Evolutionary conservation across 768 basidiomycete species (phyloP).

Genomic region (Hericium rajendrae): DNA sequence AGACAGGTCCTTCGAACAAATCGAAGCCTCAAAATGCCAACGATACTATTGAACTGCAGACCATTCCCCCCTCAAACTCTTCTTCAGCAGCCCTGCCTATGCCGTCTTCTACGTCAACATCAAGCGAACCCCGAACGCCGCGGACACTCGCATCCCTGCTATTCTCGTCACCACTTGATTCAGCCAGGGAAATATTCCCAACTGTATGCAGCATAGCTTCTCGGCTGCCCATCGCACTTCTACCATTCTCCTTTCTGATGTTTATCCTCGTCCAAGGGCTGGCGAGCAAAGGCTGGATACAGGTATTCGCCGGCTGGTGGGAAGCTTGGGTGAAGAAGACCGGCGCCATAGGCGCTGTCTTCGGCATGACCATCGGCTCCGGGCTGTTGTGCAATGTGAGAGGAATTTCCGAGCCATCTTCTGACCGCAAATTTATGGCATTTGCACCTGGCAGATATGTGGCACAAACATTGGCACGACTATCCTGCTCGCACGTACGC

Average conservation of each 20-base stretch:
- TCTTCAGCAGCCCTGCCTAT: neutral
- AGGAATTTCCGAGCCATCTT: constrained; percentile 1
- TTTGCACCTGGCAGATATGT: constrained; percentile 30
- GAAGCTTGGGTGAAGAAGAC: constrained; percentile 29
- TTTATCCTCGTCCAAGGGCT: constrained; percentile 90
- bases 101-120: neutral
- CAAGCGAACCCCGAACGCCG: neutral
- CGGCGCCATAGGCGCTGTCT: constrained; percentile 28
- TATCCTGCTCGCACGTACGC: constrained; percentile 77
- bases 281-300: constrained; percentile 78
- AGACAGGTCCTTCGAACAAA: neutral
- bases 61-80: neutral
- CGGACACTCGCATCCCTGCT: constrained; percentile 3
- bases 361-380: constrained; percentile 54
- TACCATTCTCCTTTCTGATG: constrained; percentile 90
- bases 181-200: constrained; percentile 38
- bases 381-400: constrained; percentile 64
- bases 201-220: constrained; percentile 57
- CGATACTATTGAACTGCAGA: constrained; percentile 2
- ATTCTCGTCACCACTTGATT: constrained; percentile 14
- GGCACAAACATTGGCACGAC: constrained; percentile 91
- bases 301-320: constrained; percentile 70
- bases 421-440: neutral
- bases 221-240: constrained; percentile 67
- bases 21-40: neutral